Evolutionary conservation across 371 early-diverging fungal species (phyloP), one percentile per base, ranked within the genome.

Genomic region (Racocetra persica): DNA sequence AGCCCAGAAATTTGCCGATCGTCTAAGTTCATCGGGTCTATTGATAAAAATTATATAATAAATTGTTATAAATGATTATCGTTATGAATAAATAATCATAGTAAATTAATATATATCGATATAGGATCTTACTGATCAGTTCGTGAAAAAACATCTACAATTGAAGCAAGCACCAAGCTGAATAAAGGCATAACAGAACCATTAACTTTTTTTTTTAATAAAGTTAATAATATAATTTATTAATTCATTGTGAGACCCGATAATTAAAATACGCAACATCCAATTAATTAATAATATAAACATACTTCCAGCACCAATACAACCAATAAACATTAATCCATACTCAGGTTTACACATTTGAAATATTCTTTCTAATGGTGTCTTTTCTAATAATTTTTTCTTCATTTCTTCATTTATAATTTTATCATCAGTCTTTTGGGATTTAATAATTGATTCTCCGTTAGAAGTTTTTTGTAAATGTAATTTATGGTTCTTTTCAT

Each of bases 1-100:
- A 5, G 95, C 89, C 83, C 92, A 97, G 41, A 94, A 89, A 75
- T 93, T 90, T 65, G 92, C 89, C 51, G 91, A 87, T 11, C 6
- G 10, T 69, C 41, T 57, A 57, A 85, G 82, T 80, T 84, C 20
- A 18, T 62, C 80, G 10, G n/a, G 28, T 22, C 83, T 83, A 24
- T 49, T 32, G 41, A 57, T 24, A 67, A 26, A 16, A 26, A 82
- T 82, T 41, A 86, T 69, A 24, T 26, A 28, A 18, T 7, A 41
- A 73, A 54, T 45, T 69, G n/a, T 18, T 26, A 36, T 32, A 32
- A 32, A 49, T 13, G 55, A 73, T 24, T 57, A 16, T 24, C 45
- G n/a, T n/a, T n/a, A n/a, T n/a, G n/a, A n/a, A n/a, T 38, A 76
- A 18, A 36, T n/a, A 57, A 57, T n/a, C 6, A 62, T 57, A 57